phyloP scores from a whole-genome alignment of 352 stramenopile genomes.

The Globisporangium orthogonon region DNA sequence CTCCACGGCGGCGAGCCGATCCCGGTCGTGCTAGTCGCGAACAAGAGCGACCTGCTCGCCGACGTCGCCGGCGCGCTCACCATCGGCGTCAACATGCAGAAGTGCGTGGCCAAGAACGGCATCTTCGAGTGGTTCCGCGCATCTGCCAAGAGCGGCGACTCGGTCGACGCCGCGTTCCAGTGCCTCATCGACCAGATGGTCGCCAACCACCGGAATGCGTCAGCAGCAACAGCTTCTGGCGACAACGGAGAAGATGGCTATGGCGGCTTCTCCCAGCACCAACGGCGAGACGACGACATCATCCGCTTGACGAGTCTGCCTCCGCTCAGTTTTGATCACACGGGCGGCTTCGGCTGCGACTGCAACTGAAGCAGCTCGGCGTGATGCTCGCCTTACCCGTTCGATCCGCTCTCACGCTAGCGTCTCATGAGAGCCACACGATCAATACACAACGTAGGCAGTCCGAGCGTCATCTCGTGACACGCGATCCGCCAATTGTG shows the following conservation, averaged over 20 bases:
- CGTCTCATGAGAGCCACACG: too few relatives aligned
- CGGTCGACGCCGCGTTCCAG: constrained; percentile 50
- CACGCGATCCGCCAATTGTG: too few relatives aligned
- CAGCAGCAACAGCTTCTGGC: neutral
- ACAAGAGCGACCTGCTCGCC: constrained; percentile 80
- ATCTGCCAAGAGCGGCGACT: constrained; percentile 68
- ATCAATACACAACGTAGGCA: too few relatives aligned
- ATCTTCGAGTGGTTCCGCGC: constrained; percentile 77
- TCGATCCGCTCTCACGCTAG: too few relatives aligned
- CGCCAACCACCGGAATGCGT: constrained; percentile 17
- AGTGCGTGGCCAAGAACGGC: constrained; percentile 62
- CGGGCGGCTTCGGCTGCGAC: constrained; percentile 29
- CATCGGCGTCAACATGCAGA: constrained; percentile 81
- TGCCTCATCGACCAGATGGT: constrained; percentile 65
- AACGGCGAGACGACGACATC: constrained; percentile 17
- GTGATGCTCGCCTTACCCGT: too few relatives aligned
- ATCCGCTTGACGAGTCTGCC: constrained; percentile 36
- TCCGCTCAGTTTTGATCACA: constrained; percentile 12
- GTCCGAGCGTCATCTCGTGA: neutral
- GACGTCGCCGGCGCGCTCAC: constrained; percentile 64
- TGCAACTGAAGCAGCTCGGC: constrained; percentile 22
- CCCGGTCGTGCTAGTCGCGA: constrained; percentile 78
- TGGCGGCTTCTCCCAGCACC: neutral
- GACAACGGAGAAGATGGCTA: neutral
- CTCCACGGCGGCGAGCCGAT: constrained; percentile 36